Evolutionary conservation across 2,329 filamentous ascomycete species (phyloP), one percentile per base, ranked within the genome.

Genomic region (Penicillium hordei): DNA sequence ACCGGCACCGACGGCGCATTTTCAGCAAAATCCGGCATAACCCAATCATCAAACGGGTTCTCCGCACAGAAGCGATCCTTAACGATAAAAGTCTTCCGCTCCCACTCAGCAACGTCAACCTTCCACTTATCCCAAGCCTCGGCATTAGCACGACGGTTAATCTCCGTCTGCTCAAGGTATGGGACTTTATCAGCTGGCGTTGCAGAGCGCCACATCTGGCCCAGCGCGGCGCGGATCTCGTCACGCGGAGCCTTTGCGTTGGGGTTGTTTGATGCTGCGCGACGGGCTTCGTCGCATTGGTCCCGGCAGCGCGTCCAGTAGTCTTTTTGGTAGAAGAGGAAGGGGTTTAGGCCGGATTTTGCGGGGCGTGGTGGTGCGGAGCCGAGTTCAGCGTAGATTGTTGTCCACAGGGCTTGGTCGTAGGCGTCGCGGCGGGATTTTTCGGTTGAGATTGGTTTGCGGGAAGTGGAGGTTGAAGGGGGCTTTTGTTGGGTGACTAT

Each of bases 201-300:
- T 0, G 90, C 86, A 49, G 90, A 89, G 65, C 89, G 90, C 94
- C 94, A 99, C 87, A 94, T 93, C 70, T 89, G 88, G 29, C 93
- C 93, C 10, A 94, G 85, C 72, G 92, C 91, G 50, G 87, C 85
- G 34, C 94, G 89, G 55, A 97, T 89, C 69, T 96, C 91, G 67
- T 87, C 82, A 42, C 84, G 81, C 2, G 81, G 78, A 3, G 83
- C 83, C 66, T 91, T 95, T 7, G 88, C 86, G 43, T 84, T 81
- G 0, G 86, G 79, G 64, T 88, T 88, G 12, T 85, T 84, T 51
- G 86, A 88, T 33, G 85, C 82, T 4, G 83, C 79, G 55, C 83
- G 82, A 29, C 88, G 84, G n/a, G 83, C 84, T 52, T 87, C 84
- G n/a, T 91, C 87, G 68, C 86, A 89, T 67, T 89, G 83, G 4